Conservation (phyloP, 129 eudicot genomes). For the Flaveria ramosissima region DNA sequence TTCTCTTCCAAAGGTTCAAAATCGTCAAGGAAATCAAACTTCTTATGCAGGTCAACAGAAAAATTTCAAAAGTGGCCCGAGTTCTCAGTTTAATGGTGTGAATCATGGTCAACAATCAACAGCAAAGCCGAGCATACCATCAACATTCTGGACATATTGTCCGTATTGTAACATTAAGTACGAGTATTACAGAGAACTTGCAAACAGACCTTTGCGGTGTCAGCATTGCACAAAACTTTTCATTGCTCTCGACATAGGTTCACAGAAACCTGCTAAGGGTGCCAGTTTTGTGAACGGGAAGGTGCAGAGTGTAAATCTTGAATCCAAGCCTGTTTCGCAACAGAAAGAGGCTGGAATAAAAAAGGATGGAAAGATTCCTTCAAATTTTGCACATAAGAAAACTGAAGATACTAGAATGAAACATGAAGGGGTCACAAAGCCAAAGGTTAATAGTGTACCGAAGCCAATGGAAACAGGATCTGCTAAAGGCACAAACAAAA, state of each 20-base stretch:
- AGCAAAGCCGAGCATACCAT: constrained; percentile 25
- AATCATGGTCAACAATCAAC: constrained; percentile 42
- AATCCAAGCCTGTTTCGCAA: constrained; percentile 22
- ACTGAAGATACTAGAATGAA: constrained; percentile 30
- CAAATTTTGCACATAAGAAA: constrained; percentile 21
- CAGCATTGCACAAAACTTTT: constrained; percentile 54
- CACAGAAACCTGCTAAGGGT: constrained; percentile 26
- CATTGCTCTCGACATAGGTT: constrained; percentile 49
- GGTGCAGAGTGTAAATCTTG: constrained; percentile 26
- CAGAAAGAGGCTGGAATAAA: constrained; percentile 11
- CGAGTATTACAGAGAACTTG: constrained; percentile 43
- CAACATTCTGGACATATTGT: constrained; percentile 63
- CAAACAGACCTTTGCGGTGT: constrained; percentile 48
- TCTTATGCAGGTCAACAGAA: constrained; percentile 21
- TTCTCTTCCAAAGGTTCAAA: constrained; percentile 40
- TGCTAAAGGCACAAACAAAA: constrained; percentile 18
- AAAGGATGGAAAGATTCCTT: constrained; percentile 35
- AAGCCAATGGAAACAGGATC: constrained; percentile 32
- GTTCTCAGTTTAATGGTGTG: constrained; percentile 36
- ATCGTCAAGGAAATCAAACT: constrained; percentile 38
- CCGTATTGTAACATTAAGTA: constrained; percentile 52
- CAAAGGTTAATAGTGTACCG: constrained; percentile 27
- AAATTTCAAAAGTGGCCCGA: constrained; percentile 23
- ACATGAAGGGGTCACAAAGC: constrained; percentile 16
- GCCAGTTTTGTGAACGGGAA: constrained; percentile 13